Evolutionary conservation across 1,284 basidiomycete species (phyloP), one percentile per base, ranked within the genome.

Genomic region (Boletus sp.): DNA sequence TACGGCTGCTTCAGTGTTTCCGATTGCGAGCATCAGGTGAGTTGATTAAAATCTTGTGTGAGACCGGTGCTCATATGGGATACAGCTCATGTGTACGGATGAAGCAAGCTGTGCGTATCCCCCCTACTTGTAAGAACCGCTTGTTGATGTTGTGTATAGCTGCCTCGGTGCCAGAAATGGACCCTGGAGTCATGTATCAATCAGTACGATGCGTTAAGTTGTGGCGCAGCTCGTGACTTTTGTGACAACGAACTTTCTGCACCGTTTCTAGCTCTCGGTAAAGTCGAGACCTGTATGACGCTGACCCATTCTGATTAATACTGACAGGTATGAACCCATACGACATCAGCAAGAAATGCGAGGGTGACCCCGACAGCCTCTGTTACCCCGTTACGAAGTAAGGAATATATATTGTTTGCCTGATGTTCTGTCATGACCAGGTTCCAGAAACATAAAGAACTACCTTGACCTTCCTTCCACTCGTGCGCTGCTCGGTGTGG

Each of bases 261-360:
- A 0, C 72, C 72, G 0, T 74, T 70, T 48, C 50, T 56, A 5
- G 34, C 48, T 1, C 67, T 69, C 4, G 68, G 78, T 78, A 53
- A 30, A 50, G 48, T 14, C 2, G 22, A 29, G 43, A 39, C 29
- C 1, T 26, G 5, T 9, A 32, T 20, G 0, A 4, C 12, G 27
- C 73, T 72, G 69, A 23, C 62, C 59, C 53, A 13, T 25, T 6
- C 44, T 59, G 19, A 62, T 20, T 8, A 2, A 10, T 27, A 17
- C 16, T 29, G 4, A 16, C 37, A 63, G 61, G 57, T 8, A 1
- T 49, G 42, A 82, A 81, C 52, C 72, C 72, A 22, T 60, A 22
- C 60, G 84, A 88, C 59, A 74, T 88, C 39, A 80, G 77, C 54
- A 74, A 74, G 59, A 60, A 68, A 38, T 88, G 85, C 53, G 75